phyloP scores from a whole-genome alignment of 176 grass and related monocot species.

The Ampelocalamus luodianensis region DNA sequence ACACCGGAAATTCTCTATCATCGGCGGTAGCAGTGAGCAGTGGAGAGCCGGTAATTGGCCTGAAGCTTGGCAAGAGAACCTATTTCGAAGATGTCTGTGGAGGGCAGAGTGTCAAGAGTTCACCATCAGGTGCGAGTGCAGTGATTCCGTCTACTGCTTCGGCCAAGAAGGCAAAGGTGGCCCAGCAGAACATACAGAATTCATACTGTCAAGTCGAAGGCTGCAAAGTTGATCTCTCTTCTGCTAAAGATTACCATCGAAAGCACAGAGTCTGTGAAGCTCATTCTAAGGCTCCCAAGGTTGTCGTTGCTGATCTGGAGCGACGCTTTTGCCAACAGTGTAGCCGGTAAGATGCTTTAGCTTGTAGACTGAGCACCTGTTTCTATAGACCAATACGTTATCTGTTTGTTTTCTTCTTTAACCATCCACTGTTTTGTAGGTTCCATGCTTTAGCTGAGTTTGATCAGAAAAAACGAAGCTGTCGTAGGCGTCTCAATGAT shows the following conservation, averaged over 20 bases:
- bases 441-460: constrained; percentile 90
- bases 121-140: constrained; percentile 3
- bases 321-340: constrained; percentile 98
- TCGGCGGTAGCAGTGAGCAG: constrained; percentile 38
- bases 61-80: constrained; percentile 72
- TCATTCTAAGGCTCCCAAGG: constrained; percentile 76
- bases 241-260: constrained; percentile 90
- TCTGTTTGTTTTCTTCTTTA: constrained; percentile 6
- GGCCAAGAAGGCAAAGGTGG: constrained; percentile 54
- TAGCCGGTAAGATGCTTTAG: constrained; percentile 68
- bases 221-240: constrained; percentile 73
- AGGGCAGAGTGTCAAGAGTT: constrained; percentile 48
- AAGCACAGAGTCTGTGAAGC: constrained; percentile 84
- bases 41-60: constrained; percentile 54
- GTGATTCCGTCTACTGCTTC: constrained; percentile 23
- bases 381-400: not conserved
- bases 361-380: not conserved
- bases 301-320: constrained; percentile 79
- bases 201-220: constrained; percentile 87
- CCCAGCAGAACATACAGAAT: constrained; percentile 39
- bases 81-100: constrained; percentile 68
- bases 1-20: constrained; percentile 38
- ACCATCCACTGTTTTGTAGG: constrained; percentile 43
- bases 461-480: constrained; percentile 94
- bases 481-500: constrained; percentile 86